These are phyloP conservation scores for Venustampulla echinocandica DNA, from an alignment of 495 filamentous ascomycete genomes.

Conservation along the genomic window DNA sequence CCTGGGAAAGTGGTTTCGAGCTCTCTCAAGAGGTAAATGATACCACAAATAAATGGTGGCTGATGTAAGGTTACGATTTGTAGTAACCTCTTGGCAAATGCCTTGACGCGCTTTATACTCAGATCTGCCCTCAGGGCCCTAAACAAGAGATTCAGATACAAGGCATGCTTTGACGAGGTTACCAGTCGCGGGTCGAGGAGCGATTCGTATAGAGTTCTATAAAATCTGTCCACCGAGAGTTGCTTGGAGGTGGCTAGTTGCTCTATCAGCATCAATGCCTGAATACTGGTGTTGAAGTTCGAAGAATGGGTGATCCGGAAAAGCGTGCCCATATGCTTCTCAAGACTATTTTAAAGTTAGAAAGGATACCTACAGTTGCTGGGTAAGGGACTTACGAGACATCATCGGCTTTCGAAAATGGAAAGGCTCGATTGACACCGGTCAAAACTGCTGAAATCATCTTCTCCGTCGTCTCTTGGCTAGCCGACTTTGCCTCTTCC, in stretches of 20 bases:
- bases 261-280: slow-evolving; percentile 91
- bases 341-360: slow-evolving; percentile 42
- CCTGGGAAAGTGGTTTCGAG: slow-evolving; percentile 67
- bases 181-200: slow-evolving; percentile 81
- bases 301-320: slow-evolving; percentile 94
- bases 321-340: slow-evolving; percentile 83
- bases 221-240: slow-evolving; percentile 74
- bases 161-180: slow-evolving; percentile 84
- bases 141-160: slow-evolving; percentile 90
- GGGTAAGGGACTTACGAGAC: slow-evolving; percentile 45
- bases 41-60: slow-evolving; percentile 82
- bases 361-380: slow-evolving; percentile 19
- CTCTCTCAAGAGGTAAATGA: slow-evolving; percentile 79
- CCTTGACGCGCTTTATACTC: slow-evolving; percentile 81
- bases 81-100: slow-evolving; percentile 85
- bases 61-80: slow-evolving; percentile 84
- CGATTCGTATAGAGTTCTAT: slow-evolving; percentile 90
- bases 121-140: slow-evolving; percentile 78
- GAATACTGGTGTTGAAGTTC: slow-evolving; percentile 97
- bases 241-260: slow-evolving; percentile 77
- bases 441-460: slow-evolving; percentile 82
- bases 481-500: slow-evolving; percentile 46
- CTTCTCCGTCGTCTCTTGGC: slow-evolving; percentile 74
- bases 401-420: slow-evolving; percentile 76
- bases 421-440: slow-evolving; percentile 91